Evolutionary conservation across 371 early-diverging fungal genomes (phyloP), one percentile per base, ranked within the genome.

Genomic region (Chytridium lagenaria): DNA sequence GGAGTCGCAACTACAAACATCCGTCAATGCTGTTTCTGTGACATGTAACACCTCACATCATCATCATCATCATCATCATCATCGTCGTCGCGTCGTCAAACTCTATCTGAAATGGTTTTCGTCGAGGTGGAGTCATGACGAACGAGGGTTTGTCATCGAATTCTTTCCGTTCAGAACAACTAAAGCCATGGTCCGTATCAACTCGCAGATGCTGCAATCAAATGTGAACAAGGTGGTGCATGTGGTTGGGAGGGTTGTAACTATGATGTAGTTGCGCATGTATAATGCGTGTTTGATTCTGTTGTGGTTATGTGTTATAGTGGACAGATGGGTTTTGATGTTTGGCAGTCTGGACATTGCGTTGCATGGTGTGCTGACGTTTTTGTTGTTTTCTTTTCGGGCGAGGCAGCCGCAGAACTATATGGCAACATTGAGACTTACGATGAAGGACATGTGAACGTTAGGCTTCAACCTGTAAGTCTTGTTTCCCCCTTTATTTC

Each of bases 231-330:
- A 52, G n/a, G 50, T 64, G 52, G 77, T 77, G 26, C 44, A 34
- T 22, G 10, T 77, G n/a, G 77, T 77, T 16, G 77, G 77, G 37
- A 23, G 59, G 12, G 73, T 77, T 55, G 70, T 55, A 55, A 34
- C 67, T 52, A 36, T 16, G 69, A 64, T 16, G 69, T 64, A 36
- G 23, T 44, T 52, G 2, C n/a, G n/a, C n/a, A n/a, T n/a, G n/a
- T n/a, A n/a, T n/a, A n/a, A n/a, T n/a, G n/a, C n/a, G 38, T 44
- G n/a, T 44, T 28, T 37, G 52, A 2, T 33, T 2, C 57, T 55
- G 12, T 1, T 1, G 22, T 30, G 12, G 66, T 30, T 2, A 12
- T n/a, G 15, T 40, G 26, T n/a, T 36, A 30, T 22, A 19, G 44
- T n/a, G 40, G 22, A n/a, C 16, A 15, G 36, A 28, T 3, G 23